Percentiles rank a stretch among this genome's conserved stretches.
These are phyloP conservation scores for Crithidia bombi DNA, from an alignment of 208 protist genomes.

Conservation along the genomic window DNA sequence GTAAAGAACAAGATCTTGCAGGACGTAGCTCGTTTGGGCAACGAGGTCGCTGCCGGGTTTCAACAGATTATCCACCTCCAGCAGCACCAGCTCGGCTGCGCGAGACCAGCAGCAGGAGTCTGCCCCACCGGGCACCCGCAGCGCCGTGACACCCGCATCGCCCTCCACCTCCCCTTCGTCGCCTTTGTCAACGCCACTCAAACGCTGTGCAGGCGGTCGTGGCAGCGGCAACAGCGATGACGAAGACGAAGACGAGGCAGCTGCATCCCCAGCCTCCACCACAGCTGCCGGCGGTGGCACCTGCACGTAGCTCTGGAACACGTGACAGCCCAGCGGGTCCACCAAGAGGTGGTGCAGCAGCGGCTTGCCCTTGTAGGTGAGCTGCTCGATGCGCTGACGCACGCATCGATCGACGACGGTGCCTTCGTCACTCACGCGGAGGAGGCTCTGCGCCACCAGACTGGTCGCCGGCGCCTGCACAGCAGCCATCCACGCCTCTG, in stretches of 20 bases:
- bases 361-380: slow-evolving; percentile 46
- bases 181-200: slow-evolving; percentile 3
- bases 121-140: slow-evolving; percentile 18
- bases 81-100: slow-evolving; percentile 51
- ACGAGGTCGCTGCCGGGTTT: slow-evolving; percentile 52
- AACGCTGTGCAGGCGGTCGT: not conserved
- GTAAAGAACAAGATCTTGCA: slow-evolving; percentile 87
- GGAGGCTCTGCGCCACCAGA: slow-evolving; percentile 84
- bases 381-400: slow-evolving; percentile 54
- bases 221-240: not conserved
- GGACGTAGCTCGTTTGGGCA: slow-evolving; percentile 54
- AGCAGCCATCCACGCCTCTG: slow-evolving; percentile 79
- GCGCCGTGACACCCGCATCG: not conserved
- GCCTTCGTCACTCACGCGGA: slow-evolving; percentile 68
- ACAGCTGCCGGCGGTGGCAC: slow-evolving; percentile 53
- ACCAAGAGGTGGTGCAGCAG: slow-evolving; percentile 68
- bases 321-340: slow-evolving; percentile 75
- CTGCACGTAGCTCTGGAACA: slow-evolving; percentile 86
- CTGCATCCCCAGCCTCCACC: slow-evolving; percentile 47
- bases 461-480: slow-evolving; percentile 70
- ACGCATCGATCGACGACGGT: slow-evolving; percentile 49
- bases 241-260: slow-evolving; percentile 8
- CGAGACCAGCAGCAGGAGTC: slow-evolving; percentile 65
- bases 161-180: not conserved
- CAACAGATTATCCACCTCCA: slow-evolving; percentile 56